These are phyloP conservation scores for Auriscalpium vulgare DNA, from an alignment of 768 basidiomycete genomes.

Conservation along the genomic window DNA sequence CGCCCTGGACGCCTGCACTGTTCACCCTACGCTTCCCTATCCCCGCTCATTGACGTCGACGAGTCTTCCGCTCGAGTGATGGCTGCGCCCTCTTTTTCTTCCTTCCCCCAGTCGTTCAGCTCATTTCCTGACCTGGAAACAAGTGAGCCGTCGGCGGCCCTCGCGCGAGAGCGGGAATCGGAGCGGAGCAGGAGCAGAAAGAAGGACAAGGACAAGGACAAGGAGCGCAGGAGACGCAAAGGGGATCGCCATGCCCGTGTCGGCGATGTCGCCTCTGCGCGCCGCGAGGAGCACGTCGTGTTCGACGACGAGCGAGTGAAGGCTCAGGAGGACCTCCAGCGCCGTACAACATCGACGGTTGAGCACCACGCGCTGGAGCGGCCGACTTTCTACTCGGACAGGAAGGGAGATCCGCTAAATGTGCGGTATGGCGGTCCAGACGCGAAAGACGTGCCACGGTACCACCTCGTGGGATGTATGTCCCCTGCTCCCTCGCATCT, in stretches of 20 bases:
- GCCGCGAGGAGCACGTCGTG: not conserved
- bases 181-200: not conserved
- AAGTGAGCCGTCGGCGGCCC: slow-evolving; percentile 20
- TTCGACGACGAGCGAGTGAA: slow-evolving; percentile 26
- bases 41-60: too few relatives aligned
- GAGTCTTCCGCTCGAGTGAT: slow-evolving; percentile 17
- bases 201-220: slow-evolving; percentile 18
- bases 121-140: slow-evolving; percentile 59
- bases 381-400: slow-evolving; percentile 51
- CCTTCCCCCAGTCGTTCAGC: slow-evolving; percentile 56
- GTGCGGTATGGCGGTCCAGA: slow-evolving; percentile 12
- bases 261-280: too few relatives aligned
- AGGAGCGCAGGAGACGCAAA: slow-evolving; percentile 22
- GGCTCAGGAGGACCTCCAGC: slow-evolving; percentile 27
- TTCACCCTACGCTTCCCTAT: too few relatives aligned
- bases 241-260: too few relatives aligned
- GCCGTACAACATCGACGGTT: slow-evolving; percentile 14
- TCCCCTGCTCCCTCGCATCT: not conserved
- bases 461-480: slow-evolving; percentile 12
- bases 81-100: slow-evolving; percentile 52
- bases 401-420: slow-evolving; percentile 12
- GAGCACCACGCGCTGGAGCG: slow-evolving; percentile 21
- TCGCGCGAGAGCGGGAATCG: not conserved
- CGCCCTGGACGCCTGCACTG: too few relatives aligned
- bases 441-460: slow-evolving; percentile 11